Percentiles rank a stretch among this genome's conserved stretches.
These are phyloP conservation scores for Berberis vulgaris DNA, from an alignment of 164 flowering plant genomes.

Conservation along the genomic window DNA sequence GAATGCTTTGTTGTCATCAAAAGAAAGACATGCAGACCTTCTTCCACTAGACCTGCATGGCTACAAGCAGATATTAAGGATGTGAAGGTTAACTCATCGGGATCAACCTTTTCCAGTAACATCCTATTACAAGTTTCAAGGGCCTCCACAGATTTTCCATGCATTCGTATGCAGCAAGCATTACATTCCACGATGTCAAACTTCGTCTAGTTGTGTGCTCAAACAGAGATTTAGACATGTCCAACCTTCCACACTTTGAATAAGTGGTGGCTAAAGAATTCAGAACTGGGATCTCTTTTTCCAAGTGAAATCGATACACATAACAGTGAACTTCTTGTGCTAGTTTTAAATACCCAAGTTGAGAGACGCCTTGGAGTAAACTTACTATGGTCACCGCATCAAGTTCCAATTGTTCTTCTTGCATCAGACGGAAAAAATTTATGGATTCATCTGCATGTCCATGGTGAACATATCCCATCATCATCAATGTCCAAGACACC, in stretches of 20 bases:
- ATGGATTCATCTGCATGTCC: constrained; percentile 38
- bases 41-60: constrained; percentile 55
- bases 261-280: constrained; percentile 45
- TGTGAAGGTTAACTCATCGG: constrained; percentile 40
- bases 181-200: constrained; percentile 39
- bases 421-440: constrained; percentile 31
- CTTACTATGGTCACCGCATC: constrained; percentile 32
- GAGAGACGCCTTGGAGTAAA: constrained; percentile 41
- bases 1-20: constrained; percentile 33
- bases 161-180: constrained; percentile 41
- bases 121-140: constrained; percentile 31
- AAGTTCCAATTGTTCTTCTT: constrained; percentile 18
- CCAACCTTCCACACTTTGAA: constrained; percentile 42
- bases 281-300: constrained; percentile 21
- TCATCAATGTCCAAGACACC: constrained; percentile 58
- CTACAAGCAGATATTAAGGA: constrained; percentile 48
- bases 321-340: constrained; percentile 40
- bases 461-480: constrained; percentile 32
- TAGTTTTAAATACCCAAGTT: constrained; percentile 27
- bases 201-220: constrained; percentile 10
- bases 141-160: constrained; percentile 30
- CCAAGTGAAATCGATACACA: constrained; percentile 22
- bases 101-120: constrained; percentile 20
- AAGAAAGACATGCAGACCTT: constrained; percentile 34
- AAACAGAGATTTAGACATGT: constrained; percentile 27